phyloP scores from a whole-genome alignment of 2,329 filamentous ascomycete species.

The Passalora sequoiae region DNA sequence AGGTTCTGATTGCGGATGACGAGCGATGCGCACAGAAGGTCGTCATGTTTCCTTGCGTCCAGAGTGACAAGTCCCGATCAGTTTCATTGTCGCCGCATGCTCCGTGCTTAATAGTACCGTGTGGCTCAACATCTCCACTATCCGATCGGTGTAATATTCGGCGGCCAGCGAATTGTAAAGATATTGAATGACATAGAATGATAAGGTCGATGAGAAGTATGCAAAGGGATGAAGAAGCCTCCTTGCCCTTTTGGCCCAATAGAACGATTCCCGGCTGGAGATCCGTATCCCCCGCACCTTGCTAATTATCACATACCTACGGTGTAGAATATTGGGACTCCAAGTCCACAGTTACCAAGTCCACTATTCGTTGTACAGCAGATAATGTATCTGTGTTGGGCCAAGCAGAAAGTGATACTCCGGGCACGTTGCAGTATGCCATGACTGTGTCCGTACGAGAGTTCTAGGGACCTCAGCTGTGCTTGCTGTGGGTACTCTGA shows the following conservation, averaged over 20 bases:
- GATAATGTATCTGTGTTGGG: too few relatives aligned
- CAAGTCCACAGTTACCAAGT: neutral
- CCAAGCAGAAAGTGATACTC: too few relatives aligned
- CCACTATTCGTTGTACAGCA: too few relatives aligned
- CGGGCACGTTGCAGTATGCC: too few relatives aligned
- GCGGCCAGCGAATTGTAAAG: neutral
- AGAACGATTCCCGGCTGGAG: neutral
- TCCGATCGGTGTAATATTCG: neutral
- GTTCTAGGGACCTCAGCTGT: too few relatives aligned
- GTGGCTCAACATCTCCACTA: neutral
- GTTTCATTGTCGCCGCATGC: neutral
- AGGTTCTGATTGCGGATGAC: neutral
- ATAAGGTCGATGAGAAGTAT: neutral
- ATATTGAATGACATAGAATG: too few relatives aligned
- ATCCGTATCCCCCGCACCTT: neutral
- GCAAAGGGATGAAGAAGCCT: neutral
- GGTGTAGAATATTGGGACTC: neutral
- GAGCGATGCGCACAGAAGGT: neutral
- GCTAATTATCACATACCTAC: neutral
- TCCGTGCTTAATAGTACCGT: neutral
- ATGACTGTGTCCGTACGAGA: too few relatives aligned
- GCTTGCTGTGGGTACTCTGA: neutral
- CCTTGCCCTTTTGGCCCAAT: neutral
- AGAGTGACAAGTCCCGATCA: too few relatives aligned
- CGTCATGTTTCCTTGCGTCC: too few relatives aligned